Conservation (phyloP, 2,329 filamentous ascomycete species). For the Ophiostoma sp. region DNA sequence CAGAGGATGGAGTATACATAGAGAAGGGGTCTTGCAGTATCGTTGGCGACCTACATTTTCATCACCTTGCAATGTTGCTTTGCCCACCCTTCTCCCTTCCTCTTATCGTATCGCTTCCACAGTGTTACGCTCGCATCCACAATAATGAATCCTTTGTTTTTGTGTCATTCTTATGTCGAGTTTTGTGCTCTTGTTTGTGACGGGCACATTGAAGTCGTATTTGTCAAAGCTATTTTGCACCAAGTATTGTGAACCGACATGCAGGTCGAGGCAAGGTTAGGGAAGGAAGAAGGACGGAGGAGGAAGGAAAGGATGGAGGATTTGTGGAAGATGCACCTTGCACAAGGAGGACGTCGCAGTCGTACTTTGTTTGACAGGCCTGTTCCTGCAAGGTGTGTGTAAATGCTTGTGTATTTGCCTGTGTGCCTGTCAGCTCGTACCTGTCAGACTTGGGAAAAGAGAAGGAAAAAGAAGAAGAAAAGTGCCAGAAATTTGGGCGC, state of each 20-base stretch:
- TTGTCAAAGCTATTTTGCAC: neutral
- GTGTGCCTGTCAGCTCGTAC: neutral
- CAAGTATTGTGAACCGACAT: neutral
- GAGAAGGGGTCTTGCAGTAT: too few relatives aligned
- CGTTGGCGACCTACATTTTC: neutral
- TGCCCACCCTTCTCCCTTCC: neutral
- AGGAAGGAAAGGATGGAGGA: neutral
- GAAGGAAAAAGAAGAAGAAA: neutral
- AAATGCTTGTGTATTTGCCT: neutral
- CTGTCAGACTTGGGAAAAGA: neutral
- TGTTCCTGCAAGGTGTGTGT: conserved; percentile 1
- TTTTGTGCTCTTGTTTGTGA: neutral
- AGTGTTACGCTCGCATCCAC: neutral
- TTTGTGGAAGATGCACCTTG: neutral
- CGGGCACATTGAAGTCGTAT: neutral
- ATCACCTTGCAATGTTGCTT: neutral
- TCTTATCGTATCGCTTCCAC: neutral
- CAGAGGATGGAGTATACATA: neutral
- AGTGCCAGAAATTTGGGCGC: neutral
- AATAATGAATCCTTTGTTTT: neutral
- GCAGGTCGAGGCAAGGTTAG: neutral
- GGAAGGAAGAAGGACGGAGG: neutral
- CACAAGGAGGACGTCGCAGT: neutral
- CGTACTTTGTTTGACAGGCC: neutral
- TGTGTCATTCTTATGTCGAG: neutral